Evolutionary conservation across 2,329 filamentous ascomycete genomes (phyloP), one percentile per base, ranked within the genome.

Genomic region (Ascosphaera acerosa): DNA sequence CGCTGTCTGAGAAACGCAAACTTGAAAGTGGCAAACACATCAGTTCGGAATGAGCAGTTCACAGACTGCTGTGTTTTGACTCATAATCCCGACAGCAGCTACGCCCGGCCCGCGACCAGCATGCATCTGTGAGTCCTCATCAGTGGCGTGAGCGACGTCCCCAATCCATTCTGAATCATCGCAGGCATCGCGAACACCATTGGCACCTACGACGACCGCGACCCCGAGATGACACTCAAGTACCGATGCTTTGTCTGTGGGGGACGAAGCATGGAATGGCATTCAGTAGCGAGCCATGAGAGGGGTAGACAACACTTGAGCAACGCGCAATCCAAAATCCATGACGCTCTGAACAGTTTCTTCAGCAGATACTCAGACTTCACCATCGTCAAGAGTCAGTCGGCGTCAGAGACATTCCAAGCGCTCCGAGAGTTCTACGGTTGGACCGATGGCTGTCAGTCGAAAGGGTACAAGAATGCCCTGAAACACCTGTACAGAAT

Each of bases 201-300:
- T n/a, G n/a, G n/a, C n/a, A n/a, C n/a, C n/a, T n/a, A n/a, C n/a
- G n/a, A n/a, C n/a, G n/a, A n/a, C n/a, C n/a, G n/a, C n/a, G n/a
- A n/a, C n/a, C n/a, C n/a, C n/a, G n/a, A n/a, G n/a, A 23, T 23
- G 15, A 6, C 6, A 18, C 5, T 17, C 5, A 10, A 18, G 12
- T 18, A 12, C n/a, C 27, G 12, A 29, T 29, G 15, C 10, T 10
- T 15, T 6, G 16, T 12, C 12, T 31, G 29, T 18, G 15, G 29
- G 15, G 15, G 29, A 17, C 15, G 29, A 5, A 18, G 10, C 29
- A 31, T 31, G 29, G 20, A 18, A 10, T n/a, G 23, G 29, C 19
- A 6, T 14, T 31, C 4, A 32, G 12, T 18, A 14, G 18, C 10
- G 14, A 10, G 15, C n/a, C 17, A 23, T 31, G 12, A 20, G 9